Percentiles rank a stretch among this genome's conserved stretches.
phyloP scores from a whole-genome alignment of 495 filamentous ascomycete genomes.

The Viridothelium virens region DNA sequence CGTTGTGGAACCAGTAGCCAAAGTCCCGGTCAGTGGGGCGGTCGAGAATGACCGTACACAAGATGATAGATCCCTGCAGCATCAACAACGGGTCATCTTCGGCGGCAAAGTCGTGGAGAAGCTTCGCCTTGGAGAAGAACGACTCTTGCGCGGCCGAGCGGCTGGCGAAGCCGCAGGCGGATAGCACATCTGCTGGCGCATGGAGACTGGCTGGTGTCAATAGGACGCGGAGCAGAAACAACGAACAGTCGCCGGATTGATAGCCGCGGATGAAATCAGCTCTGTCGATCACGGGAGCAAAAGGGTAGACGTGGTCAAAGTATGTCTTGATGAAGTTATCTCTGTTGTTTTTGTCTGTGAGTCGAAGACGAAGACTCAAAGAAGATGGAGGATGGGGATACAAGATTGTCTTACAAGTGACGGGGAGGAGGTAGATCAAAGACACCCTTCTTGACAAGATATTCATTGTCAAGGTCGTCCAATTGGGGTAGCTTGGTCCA shows the following conservation, averaged over 20 bases:
- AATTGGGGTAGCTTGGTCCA: slow-evolving; percentile 20
- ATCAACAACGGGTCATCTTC: slow-evolving; percentile 27
- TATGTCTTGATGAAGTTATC: slow-evolving; percentile 21
- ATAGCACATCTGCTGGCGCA: slow-evolving; percentile 22
- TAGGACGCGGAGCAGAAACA: slow-evolving; percentile 17
- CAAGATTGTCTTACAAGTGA: slow-evolving; percentile 19
- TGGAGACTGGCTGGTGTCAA: slow-evolving; percentile 21
- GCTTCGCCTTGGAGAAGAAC: slow-evolving; percentile 25
- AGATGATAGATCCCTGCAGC: slow-evolving; percentile 27
- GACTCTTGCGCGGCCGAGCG: slow-evolving; percentile 27
- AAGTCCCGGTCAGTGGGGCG: slow-evolving; percentile 25
- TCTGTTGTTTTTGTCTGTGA: slow-evolving; percentile 18
- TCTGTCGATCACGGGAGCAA: slow-evolving; percentile 22
- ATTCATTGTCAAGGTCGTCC: slow-evolving; percentile 22
- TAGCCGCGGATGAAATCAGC: slow-evolving; percentile 20
- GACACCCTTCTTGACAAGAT: slow-evolving; percentile 22
- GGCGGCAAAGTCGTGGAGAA: slow-evolving; percentile 25
- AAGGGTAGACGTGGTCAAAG: slow-evolving; percentile 23
- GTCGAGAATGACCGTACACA: slow-evolving; percentile 25
- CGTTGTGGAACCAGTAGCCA: slow-evolving; percentile 28
- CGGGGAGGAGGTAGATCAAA: slow-evolving; percentile 21
- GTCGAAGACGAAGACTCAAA: slow-evolving; percentile 19
- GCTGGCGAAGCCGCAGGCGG: slow-evolving; percentile 24
- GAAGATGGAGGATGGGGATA: slow-evolving; percentile 15
- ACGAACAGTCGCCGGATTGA: slow-evolving; percentile 18